phyloP scores from a whole-genome alignment of 805 yeast genomes.

The Wickerhamiella siamensis region DNA sequence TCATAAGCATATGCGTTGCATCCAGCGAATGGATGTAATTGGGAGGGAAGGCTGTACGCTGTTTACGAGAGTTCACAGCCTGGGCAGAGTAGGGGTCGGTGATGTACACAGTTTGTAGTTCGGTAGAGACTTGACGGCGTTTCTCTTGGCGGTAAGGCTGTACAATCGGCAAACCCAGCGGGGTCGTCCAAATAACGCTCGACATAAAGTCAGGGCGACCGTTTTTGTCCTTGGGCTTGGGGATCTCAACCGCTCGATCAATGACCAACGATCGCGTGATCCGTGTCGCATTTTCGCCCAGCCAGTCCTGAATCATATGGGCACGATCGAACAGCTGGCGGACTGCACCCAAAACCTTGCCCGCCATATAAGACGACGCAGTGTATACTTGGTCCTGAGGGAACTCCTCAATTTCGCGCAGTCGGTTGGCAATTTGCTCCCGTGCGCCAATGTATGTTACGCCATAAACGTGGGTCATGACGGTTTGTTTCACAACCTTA shows the following conservation, averaged over 20 bases:
- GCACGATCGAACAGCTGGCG: conserved; percentile 83
- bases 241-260: conserved; percentile 32
- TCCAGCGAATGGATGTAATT: conserved; percentile 89
- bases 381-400: conserved; percentile 34
- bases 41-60: conserved; percentile 88
- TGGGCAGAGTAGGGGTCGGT: conserved; percentile 75
- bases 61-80: conserved; percentile 78
- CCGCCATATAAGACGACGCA: conserved; percentile 52
- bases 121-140: conserved; percentile 58
- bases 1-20: conserved; percentile 91
- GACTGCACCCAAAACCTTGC: conserved; percentile 66
- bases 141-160: conserved; percentile 79
- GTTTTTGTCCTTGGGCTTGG: conserved; percentile 21
- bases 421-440: conserved; percentile 69
- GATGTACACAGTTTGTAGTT: conserved; percentile 74
- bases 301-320: conserved; percentile 92
- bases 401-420: conserved; percentile 43
- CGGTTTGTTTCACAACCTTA: conserved; percentile 90
- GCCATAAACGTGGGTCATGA: conserved; percentile 96
- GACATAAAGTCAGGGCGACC: conserved; percentile 60
- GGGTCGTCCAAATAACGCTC: conserved; percentile 95
- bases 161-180: conserved; percentile 87
- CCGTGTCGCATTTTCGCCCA: conserved; percentile 69
- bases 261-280: conserved; percentile 66
- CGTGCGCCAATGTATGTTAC: conserved; percentile 91